Percentiles rank a stretch among this genome's conserved stretches.
Evolutionary conservation across 164 flowering plant species (phyloP).

Genomic region (Echeveria elegans): DNA sequence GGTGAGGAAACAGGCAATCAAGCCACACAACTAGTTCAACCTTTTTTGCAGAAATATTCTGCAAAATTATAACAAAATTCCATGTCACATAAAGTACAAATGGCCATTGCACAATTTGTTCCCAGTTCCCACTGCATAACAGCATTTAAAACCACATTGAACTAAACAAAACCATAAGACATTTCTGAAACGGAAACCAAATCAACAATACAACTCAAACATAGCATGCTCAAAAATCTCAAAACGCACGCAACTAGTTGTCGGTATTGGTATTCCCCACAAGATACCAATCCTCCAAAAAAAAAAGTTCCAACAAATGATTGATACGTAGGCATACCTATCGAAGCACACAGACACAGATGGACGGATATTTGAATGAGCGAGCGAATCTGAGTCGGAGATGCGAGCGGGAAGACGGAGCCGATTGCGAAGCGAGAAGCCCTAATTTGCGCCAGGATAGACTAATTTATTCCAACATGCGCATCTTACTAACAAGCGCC

Average conservation of each 20-base stretch:
- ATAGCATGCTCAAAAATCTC: neutral
- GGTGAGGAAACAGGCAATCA: neutral
- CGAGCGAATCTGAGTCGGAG: neutral
- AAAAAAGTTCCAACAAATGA: neutral
- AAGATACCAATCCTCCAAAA: neutral
- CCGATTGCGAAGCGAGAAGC: constrained; percentile 4
- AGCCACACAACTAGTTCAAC: neutral
- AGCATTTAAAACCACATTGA: neutral
- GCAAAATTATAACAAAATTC: neutral
- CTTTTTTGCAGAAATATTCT: neutral
- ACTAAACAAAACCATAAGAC: too few species aligned
- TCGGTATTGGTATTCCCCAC: too few species aligned
- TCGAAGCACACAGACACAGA: neutral
- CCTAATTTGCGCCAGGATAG: constrained; percentile 1
- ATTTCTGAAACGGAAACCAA: neutral
- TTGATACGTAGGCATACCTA: neutral
- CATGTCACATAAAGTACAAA: too few species aligned
- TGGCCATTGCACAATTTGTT: neutral
- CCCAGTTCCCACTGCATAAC: neutral
- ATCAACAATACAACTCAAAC: neutral
- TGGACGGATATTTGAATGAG: neutral
- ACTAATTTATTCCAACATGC: neutral
- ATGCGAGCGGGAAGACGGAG: constrained; percentile 4
- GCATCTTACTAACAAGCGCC: constrained; percentile 1
- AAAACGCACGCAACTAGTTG: neutral